A percentile compares a stretch with the other conserved stretches of the same genome.
Evolutionary conservation across 495 filamentous ascomycete genomes (phyloP).

Genomic region (Astrothelium macrocarpum): DNA sequence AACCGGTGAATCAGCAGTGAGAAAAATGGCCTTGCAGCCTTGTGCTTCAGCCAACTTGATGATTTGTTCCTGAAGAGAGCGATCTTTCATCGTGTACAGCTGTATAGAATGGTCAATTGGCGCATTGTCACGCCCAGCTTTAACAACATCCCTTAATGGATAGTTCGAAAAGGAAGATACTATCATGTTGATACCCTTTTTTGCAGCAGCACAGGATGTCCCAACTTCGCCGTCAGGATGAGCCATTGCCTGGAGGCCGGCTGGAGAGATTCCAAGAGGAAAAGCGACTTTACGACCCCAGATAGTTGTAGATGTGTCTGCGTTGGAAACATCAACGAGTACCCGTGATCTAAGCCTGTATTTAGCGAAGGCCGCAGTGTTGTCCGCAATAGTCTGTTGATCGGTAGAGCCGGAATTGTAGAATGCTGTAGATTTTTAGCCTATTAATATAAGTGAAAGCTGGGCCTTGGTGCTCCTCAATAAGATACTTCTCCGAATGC

Average conservation of each 20-base stretch:
- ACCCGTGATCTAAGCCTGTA: slow-evolving; percentile 49
- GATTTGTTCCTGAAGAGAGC: slow-evolving; percentile 26
- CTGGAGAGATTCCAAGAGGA: slow-evolving; percentile 37
- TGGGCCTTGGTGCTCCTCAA: too few relatives aligned
- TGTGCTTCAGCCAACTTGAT: slow-evolving; percentile 31
- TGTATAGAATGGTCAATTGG: slow-evolving; percentile 41
- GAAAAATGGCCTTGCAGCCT: slow-evolving; percentile 23
- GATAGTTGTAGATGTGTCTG: slow-evolving; percentile 41
- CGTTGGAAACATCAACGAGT: slow-evolving; percentile 41
- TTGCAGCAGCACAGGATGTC: slow-evolving; percentile 36
- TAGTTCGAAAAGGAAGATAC: slow-evolving; percentile 46
- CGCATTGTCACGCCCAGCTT: slow-evolving; percentile 24
- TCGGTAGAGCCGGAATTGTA: slow-evolving; percentile 41
- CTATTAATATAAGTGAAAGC: not conserved
- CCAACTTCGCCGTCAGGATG: slow-evolving; percentile 43
- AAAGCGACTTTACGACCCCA: slow-evolving; percentile 34
- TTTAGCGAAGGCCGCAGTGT: slow-evolving; percentile 23
- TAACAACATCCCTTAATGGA: slow-evolving; percentile 43
- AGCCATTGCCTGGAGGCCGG: slow-evolving; percentile 39
- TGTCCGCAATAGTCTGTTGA: slow-evolving; percentile 35
- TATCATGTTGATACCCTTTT: slow-evolving; percentile 41
- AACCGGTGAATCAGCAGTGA: slow-evolving; percentile 25
- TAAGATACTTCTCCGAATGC: too few relatives aligned
- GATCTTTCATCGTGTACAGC: slow-evolving; percentile 37
- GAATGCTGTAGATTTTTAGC: slow-evolving; percentile 31